phyloP scores from a whole-genome alignment of 805 yeast species.

The Starmerella stigmatis region DNA sequence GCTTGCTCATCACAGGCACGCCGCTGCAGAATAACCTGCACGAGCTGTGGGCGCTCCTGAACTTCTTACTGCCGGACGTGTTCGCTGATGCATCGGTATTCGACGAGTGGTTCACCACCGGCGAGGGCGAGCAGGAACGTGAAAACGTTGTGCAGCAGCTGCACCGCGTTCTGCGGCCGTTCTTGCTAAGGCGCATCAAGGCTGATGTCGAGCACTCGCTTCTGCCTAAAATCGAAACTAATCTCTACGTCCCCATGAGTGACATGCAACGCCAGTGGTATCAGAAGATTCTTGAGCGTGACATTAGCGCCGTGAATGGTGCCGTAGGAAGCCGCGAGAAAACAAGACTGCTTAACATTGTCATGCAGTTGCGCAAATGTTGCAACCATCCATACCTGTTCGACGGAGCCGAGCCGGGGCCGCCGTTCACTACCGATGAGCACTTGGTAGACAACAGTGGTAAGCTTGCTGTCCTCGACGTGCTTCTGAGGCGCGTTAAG shows the following conservation, averaged over 20 bases:
- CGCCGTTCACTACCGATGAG: constrained; percentile 92
- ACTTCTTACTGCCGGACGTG: constrained; percentile 85
- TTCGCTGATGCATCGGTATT: constrained; percentile 84
- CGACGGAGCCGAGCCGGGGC: constrained; percentile 99
- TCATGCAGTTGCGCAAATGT: constrained; percentile 92
- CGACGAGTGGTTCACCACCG: constrained; percentile 68
- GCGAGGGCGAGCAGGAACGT: constrained; percentile 42
- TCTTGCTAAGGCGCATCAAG: constrained; percentile 77
- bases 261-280: constrained; percentile 94
- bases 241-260: constrained; percentile 87
- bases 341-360: constrained; percentile 81
- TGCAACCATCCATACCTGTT: constrained; percentile 95
- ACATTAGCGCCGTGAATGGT: constrained; percentile 93
- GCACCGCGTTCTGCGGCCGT: constrained; percentile 81
- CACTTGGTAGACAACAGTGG: constrained; percentile 85
- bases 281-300: constrained; percentile 75
- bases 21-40: constrained; percentile 91
- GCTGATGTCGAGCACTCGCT: constrained; percentile 87
- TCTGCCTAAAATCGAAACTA: constrained; percentile 81
- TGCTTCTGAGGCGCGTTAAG: constrained; percentile 59
- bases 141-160: constrained; percentile 79
- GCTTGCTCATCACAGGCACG: constrained; percentile 87
- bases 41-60: constrained; percentile 90
- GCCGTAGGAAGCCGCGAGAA: constrained; percentile 90
- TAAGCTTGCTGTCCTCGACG: constrained; percentile 80